Evolutionary conservation across 805 yeast genomes (phyloP), one percentile per base, ranked within the genome.

Genomic region (Candida stauntonica): DNA sequence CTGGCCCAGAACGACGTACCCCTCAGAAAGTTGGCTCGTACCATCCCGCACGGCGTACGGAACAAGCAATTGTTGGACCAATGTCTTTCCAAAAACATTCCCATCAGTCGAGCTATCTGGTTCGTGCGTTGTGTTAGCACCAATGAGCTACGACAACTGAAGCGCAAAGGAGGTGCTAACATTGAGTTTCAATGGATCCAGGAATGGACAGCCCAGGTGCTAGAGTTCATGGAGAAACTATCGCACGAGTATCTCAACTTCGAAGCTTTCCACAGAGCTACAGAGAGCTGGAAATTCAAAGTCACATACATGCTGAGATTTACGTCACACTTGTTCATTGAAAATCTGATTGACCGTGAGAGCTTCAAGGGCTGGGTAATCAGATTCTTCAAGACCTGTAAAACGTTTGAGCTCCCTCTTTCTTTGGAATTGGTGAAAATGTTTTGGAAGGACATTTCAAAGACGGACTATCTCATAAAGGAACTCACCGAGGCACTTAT

Each of bases 161-260:
- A 72, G 45, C 61, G 85, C 31, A 77, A 73, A 44, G 70, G 67
- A 16, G 58, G 54, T 3, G 36, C 58, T 5, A 51, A 44, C n/a
- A 63, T 68, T n/a, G 83, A 79, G 42, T 58, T 63, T 17, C 75
- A 71, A 33, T 82, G 96, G 87, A 66, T 81, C 15, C 76, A 75
- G 41, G 96, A 87, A 55, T 91, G 98, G 98, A 85, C 97, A 0
- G 84, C 79, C 29, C 94, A 85, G 47, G 79, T 89, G 13, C 69
- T 79, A 3, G 79, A 75, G 39, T 83, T 69, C 48, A 50, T 81
- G 11, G 77, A 72, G 45, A 51, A 50, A 31, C 36, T 54, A 4
- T 53, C 58, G 1, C 34, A 34, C 4, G 60, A 55, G 29, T 55
- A 52, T 32, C 33, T 54, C 27, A 68, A 69, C 45, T 65, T 73